Evolutionary conservation across 1,284 basidiomycete genomes (phyloP), one percentile per base, ranked within the genome.

Genomic region (Xerocomus nothofagi): DNA sequence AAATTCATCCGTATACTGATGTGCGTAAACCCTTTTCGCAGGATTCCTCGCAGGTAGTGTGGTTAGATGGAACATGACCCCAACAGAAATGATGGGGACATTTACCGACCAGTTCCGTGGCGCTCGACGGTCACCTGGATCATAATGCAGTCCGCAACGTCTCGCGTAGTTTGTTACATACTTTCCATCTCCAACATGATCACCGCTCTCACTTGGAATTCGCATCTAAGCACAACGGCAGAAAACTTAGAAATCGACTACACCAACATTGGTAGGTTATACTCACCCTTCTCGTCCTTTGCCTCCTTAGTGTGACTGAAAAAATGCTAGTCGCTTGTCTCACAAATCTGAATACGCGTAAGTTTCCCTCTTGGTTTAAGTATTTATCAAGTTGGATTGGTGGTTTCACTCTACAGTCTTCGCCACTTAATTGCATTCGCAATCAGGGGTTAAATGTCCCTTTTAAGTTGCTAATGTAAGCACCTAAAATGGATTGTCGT

Each of bases 21-120:
- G n/a, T n/a, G 11, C 8, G 32, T 18, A 14, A 5, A 21, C 18
- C 12, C 6, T 14, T 44, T 12, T n/a, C 3, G 26, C 30, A 66
- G 62, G 62, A 20, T 67, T 60, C 51, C 45, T 65, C 29, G 58
- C 62, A n/a, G 66, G 61, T 1, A 66, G 65, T 27, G 57, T 60
- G 26, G 49, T 66, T 30, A 67, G 66, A 54, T 67, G 63, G 66
- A 63, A 64, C 17, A 63, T 61, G 64, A 55, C 56, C 17, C 63
- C 63, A 12, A 55, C 58, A 26, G 44, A 66, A 47, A 66, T 62
- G 53, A 6, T 62, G 3, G 53, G 45, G 5, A 59, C 47, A 4
- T 43, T 64, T 33, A 33, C 37, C 24, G 32, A 50, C 27, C 59
- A 58, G 41, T 33, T 51, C 8, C 51, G 49, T 29, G 46, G 51